phyloP scores from a whole-genome alignment of 2,329 filamentous ascomycete species.

The Alternaria sp. region DNA sequence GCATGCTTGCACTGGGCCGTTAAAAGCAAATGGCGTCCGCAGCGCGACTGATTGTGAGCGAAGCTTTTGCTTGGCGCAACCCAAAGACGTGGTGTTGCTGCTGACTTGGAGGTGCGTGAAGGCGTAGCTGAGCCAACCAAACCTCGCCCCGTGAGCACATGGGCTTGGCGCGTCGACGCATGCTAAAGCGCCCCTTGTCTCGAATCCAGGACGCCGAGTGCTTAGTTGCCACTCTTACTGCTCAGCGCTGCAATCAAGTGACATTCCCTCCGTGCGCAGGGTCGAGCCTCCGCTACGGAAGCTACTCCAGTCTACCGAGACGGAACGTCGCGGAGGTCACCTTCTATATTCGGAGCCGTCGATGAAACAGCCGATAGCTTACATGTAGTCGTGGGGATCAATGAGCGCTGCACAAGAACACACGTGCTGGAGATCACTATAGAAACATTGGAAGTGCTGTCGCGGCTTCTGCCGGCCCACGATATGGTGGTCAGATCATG shows the following conservation, averaged over 20 bases:
- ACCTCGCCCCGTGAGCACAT: slow-evolving; percentile 6
- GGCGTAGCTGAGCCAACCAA: slow-evolving; percentile 12
- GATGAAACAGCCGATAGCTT: neutral
- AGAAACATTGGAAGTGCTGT: neutral
- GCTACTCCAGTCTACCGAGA: slow-evolving; percentile 6
- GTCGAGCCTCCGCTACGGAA: slow-evolving; percentile 9
- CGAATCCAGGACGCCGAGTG: slow-evolving; percentile 5
- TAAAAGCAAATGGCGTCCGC: slow-evolving; percentile 21
- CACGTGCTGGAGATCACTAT: slow-evolving; percentile 11
- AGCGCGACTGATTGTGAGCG: slow-evolving; percentile 6
- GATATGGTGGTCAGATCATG: neutral
- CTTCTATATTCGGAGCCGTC: slow-evolving; percentile 11
- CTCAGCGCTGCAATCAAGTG: slow-evolving; percentile 1
- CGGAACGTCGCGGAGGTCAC: slow-evolving; percentile 12
- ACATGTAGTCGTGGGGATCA: neutral
- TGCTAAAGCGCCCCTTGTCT: slow-evolving; percentile 11
- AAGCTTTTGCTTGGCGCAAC: slow-evolving; percentile 22
- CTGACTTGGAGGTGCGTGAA: slow-evolving; percentile 3
- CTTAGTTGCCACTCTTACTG: slow-evolving; percentile 9
- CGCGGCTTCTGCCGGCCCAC: neutral
- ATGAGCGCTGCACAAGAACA: slow-evolving; percentile 6
- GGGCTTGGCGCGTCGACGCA: slow-evolving; percentile 5
- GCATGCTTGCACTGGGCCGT: slow-evolving; percentile 21
- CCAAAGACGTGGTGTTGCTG: slow-evolving; percentile 8
- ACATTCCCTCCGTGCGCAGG: slow-evolving; percentile 1